These are phyloP conservation scores for Neurospora tetrasperma DNA, from an alignment of 495 filamentous ascomycete genomes.

Conservation along the genomic window DNA sequence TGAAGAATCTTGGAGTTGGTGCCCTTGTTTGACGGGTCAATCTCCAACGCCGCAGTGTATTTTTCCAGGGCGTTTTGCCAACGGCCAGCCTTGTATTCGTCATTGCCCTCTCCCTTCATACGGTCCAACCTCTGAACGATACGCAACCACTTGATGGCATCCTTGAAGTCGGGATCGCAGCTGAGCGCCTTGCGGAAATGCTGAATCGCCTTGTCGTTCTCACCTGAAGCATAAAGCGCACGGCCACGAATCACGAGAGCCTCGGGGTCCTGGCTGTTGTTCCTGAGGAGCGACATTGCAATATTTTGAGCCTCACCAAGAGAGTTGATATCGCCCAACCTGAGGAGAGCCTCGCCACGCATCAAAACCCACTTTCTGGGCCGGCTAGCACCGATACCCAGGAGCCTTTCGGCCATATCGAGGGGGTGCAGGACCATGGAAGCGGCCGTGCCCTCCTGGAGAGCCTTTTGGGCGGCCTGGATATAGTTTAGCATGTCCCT, in stretches of 20 bases:
- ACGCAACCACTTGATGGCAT: constrained; percentile 70
- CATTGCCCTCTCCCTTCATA: constrained; percentile 90
- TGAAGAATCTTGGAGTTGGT: constrained; percentile 90
- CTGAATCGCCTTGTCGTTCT: constrained; percentile 90
- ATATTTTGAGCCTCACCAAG: constrained; percentile 87
- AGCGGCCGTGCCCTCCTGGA: constrained; percentile 60
- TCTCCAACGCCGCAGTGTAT: constrained; percentile 72
- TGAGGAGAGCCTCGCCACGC: constrained; percentile 87
- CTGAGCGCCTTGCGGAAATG: constrained; percentile 81
- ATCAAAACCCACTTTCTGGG: constrained; percentile 90
- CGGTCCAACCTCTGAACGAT: constrained; percentile 84
- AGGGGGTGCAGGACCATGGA: constrained; percentile 90
- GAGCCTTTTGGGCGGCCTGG: constrained; percentile 64
- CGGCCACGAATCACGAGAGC: constrained; percentile 83
- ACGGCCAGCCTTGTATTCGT: constrained; percentile 73
- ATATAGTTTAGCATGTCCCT: constrained; percentile 77
- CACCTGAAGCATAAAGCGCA: constrained; percentile 79
- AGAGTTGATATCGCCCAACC: constrained; percentile 82
- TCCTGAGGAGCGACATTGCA: constrained; percentile 72
- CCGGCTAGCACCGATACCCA: constrained; percentile 61
- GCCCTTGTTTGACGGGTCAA: constrained; percentile 84
- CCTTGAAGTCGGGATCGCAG: constrained; percentile 86
- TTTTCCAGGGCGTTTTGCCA: constrained; percentile 72
- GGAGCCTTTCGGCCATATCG: constrained; percentile 71
- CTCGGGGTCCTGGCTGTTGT: constrained; percentile 86